A percentile compares a stretch with the other conserved stretches of the same genome.
These are phyloP conservation scores for Zelonia costaricensis DNA, from an alignment of 208 protist genomes.

Conservation along the genomic window DNA sequence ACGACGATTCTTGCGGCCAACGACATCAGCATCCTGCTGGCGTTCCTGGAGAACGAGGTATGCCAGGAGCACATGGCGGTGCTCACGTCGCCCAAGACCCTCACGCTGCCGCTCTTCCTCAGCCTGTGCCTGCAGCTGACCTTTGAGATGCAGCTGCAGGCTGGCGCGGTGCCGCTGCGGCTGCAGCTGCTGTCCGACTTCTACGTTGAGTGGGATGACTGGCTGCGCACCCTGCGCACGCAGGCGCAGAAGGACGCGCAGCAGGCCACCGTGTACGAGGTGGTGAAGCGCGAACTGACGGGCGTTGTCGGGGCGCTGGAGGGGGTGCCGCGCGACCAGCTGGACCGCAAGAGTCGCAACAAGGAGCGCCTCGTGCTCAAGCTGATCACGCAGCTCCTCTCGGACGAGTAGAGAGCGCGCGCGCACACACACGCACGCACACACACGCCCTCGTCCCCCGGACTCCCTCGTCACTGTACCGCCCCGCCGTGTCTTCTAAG, in stretches of 20 bases:
- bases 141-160: conserved; percentile 60
- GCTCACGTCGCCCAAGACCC: conserved; percentile 56
- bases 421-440: neutral
- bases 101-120: conserved; percentile 78
- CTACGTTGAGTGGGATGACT: conserved; percentile 90
- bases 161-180: conserved; percentile 64
- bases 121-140: conserved; percentile 84
- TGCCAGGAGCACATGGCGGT: conserved; percentile 63
- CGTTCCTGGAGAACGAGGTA: conserved; percentile 76
- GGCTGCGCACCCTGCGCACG: conserved; percentile 61
- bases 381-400: conserved; percentile 59
- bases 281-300: conserved; percentile 61
- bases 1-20: conserved; percentile 64
- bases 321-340: conserved; percentile 38
- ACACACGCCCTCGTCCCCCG: too few species aligned
- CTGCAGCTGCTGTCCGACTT: conserved; percentile 73
- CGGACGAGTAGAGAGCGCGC: conserved; percentile 22
- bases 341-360: conserved; percentile 80
- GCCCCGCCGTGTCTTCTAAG: too few species aligned
- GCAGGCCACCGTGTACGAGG: conserved; percentile 43
- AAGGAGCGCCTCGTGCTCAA: conserved; percentile 65
- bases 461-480: too few species aligned
- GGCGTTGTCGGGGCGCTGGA: conserved; percentile 54
- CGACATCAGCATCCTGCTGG: conserved; percentile 78
- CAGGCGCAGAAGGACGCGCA: conserved; percentile 45